Percentiles rank a stretch among this genome's conserved stretches.
Evolutionary conservation across 176 grass and related monocot genomes (phyloP).

Genomic region (Hordeum marinum): DNA sequence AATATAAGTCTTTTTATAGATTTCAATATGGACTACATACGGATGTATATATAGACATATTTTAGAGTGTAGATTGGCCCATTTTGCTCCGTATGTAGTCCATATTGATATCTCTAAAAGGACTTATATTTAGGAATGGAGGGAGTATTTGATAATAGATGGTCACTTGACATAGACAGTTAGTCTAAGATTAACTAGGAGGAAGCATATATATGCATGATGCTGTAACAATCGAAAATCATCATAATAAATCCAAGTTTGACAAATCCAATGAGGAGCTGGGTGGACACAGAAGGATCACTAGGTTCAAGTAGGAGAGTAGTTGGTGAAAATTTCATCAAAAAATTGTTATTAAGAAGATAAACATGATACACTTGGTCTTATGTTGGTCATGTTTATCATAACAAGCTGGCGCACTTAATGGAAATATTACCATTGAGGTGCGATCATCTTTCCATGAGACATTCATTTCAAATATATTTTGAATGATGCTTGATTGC

Average conservation of each 20-base stretch:
- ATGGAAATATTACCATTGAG: not conserved
- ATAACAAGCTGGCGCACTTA: not conserved
- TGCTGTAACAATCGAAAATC: not conserved
- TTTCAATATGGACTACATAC: too few species aligned
- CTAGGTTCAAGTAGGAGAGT: not conserved
- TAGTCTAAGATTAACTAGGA: not conserved
- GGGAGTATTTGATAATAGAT: not conserved
- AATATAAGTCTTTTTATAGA: too few species aligned
- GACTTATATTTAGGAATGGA: too few species aligned
- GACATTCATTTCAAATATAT: not conserved
- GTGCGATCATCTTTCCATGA: not conserved
- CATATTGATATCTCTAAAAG: too few species aligned
- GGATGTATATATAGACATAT: too few species aligned
- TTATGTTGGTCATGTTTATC: not conserved
- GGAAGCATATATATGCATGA: not conserved
- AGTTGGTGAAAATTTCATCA: not conserved
- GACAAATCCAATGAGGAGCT: not conserved
- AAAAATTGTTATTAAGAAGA: not conserved
- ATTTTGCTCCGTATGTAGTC: too few species aligned
- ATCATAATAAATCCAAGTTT: not conserved
- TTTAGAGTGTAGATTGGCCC: too few species aligned
- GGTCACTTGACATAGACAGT: not conserved
- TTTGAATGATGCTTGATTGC: not conserved
- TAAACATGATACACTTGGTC: not conserved
- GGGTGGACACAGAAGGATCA: not conserved